Evolutionary conservation across 75 land plant species (phyloP).

Genomic region (Cupressus sempervirens): DNA sequence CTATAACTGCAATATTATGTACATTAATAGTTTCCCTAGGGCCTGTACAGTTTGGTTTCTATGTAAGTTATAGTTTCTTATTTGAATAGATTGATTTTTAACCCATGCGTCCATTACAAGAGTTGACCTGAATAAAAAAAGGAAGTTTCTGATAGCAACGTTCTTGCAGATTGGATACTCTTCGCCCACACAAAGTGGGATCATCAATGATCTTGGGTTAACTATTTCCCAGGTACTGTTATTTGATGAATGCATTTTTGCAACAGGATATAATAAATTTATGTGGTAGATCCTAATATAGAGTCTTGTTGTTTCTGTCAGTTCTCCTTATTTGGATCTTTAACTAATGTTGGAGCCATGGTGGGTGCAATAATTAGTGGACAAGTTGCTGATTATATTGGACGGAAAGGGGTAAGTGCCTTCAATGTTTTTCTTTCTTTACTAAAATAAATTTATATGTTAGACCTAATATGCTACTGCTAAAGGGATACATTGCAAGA

Average conservation of each 20-base stretch:
- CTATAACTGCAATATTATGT: constrained; percentile 31
- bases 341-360: constrained; percentile 89
- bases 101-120: background rate
- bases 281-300: background rate
- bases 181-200: constrained; percentile 67
- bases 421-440: background rate
- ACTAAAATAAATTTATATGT: background rate
- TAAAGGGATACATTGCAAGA: background rate
- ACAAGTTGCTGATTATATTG: constrained; percentile 82
- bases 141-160: background rate
- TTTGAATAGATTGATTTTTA: background rate
- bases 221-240: constrained; percentile 63
- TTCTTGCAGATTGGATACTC: constrained; percentile 64
- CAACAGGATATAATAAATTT: background rate
- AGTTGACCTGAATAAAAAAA: background rate
- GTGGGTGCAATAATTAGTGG: constrained; percentile 91
- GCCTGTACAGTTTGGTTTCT: constrained; percentile 88
- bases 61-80: constrained; percentile 33
- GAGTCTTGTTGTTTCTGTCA: constrained; percentile 8
- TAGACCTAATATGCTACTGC: background rate
- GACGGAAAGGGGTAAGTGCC: constrained; percentile 77
- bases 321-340: constrained; percentile 85
- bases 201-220: constrained; percentile 58
- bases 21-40: constrained; percentile 82
- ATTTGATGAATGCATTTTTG: background rate